These are phyloP conservation scores for Botrytis elliptica DNA, from an alignment of 2,329 filamentous ascomycete genomes.

Conservation along the genomic window DNA sequence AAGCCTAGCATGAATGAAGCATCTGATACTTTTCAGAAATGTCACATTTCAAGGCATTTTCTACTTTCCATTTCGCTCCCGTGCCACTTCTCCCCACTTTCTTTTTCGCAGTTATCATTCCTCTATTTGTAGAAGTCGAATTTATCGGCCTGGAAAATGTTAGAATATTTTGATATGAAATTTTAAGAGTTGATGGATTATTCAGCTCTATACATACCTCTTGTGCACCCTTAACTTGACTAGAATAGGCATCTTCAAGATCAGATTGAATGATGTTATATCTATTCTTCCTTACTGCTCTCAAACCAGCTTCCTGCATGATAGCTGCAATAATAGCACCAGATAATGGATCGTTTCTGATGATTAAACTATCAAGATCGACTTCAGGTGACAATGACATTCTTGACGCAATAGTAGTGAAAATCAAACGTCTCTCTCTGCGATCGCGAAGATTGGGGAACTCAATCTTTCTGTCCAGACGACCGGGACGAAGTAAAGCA, in stretches of 20 bases:
- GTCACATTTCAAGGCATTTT: background rate
- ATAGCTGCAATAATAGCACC: conserved; percentile 97
- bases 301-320: conserved; percentile 96
- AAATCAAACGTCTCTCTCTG: conserved; percentile 92
- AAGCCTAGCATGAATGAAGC: conserved; percentile 2
- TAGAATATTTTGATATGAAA: conserved; percentile 13
- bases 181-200: background rate
- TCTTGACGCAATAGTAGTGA: conserved; percentile 92
- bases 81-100: background rate
- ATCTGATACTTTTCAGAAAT: conserved; percentile 18
- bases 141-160: conserved; percentile 57
- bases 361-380: conserved; percentile 92
- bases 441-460: conserved; percentile 94
- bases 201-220: conserved; percentile 56
- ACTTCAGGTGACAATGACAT: conserved; percentile 98
- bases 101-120: background rate
- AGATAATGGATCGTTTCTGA: conserved; percentile 91
- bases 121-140: conserved; percentile 88
- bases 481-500: conserved; percentile 87
- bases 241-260: conserved; percentile 94
- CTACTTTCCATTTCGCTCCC: background rate
- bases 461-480: conserved; percentile 97
- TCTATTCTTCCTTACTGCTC: conserved; percentile 93
- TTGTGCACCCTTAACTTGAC: conserved; percentile 84
- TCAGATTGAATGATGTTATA: conserved; percentile 99